phyloP scores from a whole-genome alignment of 352 stramenopile genomes.

The Discostella stelligera region DNA sequence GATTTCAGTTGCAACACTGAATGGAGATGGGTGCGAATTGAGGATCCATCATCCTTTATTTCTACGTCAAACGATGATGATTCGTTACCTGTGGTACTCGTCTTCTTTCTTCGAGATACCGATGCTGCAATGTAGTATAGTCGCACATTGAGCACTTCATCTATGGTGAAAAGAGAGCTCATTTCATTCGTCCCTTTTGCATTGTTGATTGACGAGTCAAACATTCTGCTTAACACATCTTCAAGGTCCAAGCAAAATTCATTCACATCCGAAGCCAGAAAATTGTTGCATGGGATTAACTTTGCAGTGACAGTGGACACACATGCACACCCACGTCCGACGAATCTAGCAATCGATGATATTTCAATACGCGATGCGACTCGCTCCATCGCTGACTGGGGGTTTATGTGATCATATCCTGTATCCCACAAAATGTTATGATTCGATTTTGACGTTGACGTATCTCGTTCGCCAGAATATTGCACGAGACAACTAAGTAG shows the following conservation, averaged over 20 bases:
- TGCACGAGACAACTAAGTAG: neutral
- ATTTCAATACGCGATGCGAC: slow-evolving; percentile 24
- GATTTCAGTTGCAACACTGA: slow-evolving; percentile 38
- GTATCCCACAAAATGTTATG: slow-evolving; percentile 34
- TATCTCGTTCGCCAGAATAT: slow-evolving; percentile 4
- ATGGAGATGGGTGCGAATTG: slow-evolving; percentile 38
- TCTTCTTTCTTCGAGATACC: slow-evolving; percentile 11
- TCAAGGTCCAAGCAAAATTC: slow-evolving; percentile 29
- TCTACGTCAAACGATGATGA: slow-evolving; percentile 19
- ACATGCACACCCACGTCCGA: slow-evolving; percentile 39
- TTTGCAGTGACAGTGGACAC: slow-evolving; percentile 38
- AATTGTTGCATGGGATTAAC: neutral
- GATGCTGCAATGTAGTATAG: slow-evolving; percentile 48
- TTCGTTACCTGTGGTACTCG: neutral
- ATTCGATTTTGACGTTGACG: slow-evolving; percentile 1
- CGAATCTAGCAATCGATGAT: slow-evolving; percentile 35
- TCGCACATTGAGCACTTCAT: slow-evolving; percentile 47
- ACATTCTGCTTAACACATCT: slow-evolving; percentile 41
- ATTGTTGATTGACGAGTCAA: slow-evolving; percentile 43
- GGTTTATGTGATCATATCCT: slow-evolving; percentile 27
- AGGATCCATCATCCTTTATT: slow-evolving; percentile 47
- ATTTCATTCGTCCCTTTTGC: slow-evolving; percentile 15
- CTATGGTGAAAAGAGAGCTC: slow-evolving; percentile 30
- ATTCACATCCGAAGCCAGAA: neutral
- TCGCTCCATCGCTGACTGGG: neutral